Percentiles rank a stretch among this genome's conserved stretches.
Conservation (phyloP, 2,329 filamentous ascomycete genomes). For the Magnaporthiopsis incrustans region DNA sequence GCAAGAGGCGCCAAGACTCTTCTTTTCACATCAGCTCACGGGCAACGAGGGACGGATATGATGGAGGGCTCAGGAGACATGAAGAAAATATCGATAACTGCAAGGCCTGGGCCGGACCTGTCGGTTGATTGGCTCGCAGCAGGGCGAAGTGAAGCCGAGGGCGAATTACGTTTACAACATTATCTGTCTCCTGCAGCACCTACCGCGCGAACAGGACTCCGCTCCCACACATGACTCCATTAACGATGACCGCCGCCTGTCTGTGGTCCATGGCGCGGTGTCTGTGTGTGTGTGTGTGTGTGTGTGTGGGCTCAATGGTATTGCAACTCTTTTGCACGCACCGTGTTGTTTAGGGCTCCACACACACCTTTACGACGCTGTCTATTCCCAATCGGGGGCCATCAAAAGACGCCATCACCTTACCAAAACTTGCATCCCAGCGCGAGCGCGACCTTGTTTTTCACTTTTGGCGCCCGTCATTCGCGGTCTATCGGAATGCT, state of each 20-base stretch:
- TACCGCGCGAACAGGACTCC: neutral
- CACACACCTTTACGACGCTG: neutral
- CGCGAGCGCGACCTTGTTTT: neutral
- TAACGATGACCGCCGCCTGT: neutral
- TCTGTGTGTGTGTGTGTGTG: too few species aligned
- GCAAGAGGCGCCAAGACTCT: neutral
- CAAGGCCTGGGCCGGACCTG: neutral
- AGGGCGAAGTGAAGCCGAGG: neutral
- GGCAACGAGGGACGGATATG: too few species aligned
- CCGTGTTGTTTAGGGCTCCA: too few species aligned
- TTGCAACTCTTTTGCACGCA: too few species aligned
- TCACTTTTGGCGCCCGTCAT: neutral
- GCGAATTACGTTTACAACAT: neutral
- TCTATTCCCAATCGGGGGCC: neutral
- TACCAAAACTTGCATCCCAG: too few species aligned
- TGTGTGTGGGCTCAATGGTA: too few species aligned
- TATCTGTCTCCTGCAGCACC: neutral
- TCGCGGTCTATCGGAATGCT: neutral
- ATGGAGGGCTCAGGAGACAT: too few species aligned
- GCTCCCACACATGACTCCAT: neutral
- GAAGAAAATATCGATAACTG: neutral
- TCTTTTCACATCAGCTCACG: too few species aligned
- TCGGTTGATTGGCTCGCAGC: neutral
- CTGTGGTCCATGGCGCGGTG: too few species aligned
- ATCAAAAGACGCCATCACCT: neutral